Evolutionary conservation across 2,329 filamentous ascomycete species (phyloP).

Genomic region (Emergomyces africanus): DNA sequence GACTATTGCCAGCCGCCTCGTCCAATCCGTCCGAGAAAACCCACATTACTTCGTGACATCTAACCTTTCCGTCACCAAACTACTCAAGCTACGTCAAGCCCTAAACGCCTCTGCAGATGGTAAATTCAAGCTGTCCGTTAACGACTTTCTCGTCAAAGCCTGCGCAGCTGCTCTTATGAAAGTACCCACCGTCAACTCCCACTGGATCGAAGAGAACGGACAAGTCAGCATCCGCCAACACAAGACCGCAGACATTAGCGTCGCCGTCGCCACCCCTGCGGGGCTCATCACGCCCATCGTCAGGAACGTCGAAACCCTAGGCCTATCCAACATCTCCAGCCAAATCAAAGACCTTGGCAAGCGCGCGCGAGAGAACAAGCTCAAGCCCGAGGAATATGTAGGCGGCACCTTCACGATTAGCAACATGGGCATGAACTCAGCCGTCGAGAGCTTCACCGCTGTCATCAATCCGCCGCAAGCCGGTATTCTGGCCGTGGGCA

Average conservation of each 20-base stretch:
- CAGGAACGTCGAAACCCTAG: conserved; percentile 72
- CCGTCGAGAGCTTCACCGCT: conserved; percentile 92
- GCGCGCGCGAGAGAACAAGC: conserved; percentile 90
- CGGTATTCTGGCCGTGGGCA: conserved; percentile 87
- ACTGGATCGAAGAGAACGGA: conserved; percentile 71
- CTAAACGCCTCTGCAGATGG: conserved; percentile 81
- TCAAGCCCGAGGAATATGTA: conserved; percentile 99
- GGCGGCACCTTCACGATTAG: conserved; percentile 98
- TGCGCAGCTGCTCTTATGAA: conserved; percentile 78
- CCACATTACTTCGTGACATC: conserved; percentile 97
- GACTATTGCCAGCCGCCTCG: conserved; percentile 84
- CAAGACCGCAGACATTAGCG: conserved; percentile 86
- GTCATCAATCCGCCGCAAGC: conserved; percentile 99
- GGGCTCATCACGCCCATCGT: conserved; percentile 98
- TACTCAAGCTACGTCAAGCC: conserved; percentile 88
- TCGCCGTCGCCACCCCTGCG: conserved; percentile 83
- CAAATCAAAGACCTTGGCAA: conserved; percentile 95
- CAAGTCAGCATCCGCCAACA: conserved; percentile 75
- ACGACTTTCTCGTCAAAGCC: conserved; percentile 98
- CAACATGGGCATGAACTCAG: conserved; percentile 99
- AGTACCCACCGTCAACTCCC: conserved; percentile 91
- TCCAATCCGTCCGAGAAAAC: conserved; percentile 82
- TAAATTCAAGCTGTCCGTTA: conserved; percentile 99
- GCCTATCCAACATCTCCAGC: conserved; percentile 75
- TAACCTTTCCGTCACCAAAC: conserved; percentile 82